These are phyloP conservation scores for Shiraia sp. DNA, from an alignment of 2,329 filamentous ascomycete genomes.

Conservation along the genomic window DNA sequence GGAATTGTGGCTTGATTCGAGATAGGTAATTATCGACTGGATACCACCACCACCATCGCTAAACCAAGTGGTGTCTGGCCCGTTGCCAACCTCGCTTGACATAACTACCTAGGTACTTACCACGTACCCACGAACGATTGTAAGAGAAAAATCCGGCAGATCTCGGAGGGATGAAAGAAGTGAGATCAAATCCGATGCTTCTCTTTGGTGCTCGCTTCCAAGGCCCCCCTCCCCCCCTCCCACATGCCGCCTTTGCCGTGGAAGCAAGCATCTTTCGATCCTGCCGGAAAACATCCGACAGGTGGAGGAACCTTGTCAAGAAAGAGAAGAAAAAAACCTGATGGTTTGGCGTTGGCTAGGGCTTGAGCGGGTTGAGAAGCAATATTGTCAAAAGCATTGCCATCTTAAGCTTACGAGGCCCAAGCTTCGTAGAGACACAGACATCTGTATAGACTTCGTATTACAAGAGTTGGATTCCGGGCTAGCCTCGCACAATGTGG, in stretches of 20 bases:
- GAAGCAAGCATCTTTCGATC: background rate
- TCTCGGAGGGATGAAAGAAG: background rate
- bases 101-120: background rate
- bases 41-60: too few species aligned
- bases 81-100: constrained; percentile 1
- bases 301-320: constrained; percentile 5
- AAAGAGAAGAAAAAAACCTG: constrained; percentile 1
- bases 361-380: too few species aligned
- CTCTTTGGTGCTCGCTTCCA: background rate
- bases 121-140: too few species aligned
- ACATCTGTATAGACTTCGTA: too few species aligned
- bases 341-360: too few species aligned
- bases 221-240: background rate
- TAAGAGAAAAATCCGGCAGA: too few species aligned
- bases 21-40: too few species aligned
- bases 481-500: background rate
- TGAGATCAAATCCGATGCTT: background rate
- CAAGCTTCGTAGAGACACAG: too few species aligned
- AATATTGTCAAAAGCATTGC: background rate
- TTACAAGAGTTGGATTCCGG: too few species aligned
- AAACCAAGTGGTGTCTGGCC: background rate
- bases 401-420: background rate
- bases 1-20: too few species aligned
- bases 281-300: constrained; percentile 6
- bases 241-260: background rate